Evolutionary conservation across 1,284 basidiomycete genomes (phyloP).

Genomic region (Dichomitus squalens): DNA sequence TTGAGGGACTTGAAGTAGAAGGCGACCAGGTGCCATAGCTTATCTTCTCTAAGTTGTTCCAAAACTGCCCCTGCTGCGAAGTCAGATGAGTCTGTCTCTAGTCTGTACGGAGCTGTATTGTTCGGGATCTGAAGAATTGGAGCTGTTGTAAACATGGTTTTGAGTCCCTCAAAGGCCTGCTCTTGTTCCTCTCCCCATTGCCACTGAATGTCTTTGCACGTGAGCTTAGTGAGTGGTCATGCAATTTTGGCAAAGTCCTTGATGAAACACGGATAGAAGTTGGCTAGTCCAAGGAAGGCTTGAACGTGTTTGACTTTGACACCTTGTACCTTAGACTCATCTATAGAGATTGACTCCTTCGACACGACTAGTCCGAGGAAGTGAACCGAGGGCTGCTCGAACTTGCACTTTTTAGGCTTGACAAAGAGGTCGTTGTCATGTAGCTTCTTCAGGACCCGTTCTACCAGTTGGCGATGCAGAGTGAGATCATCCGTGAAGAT

Average conservation of each 20-base stretch:
- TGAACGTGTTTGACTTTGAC: constrained; percentile 16
- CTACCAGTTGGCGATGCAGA: constrained; percentile 21
- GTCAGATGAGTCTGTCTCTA: constrained; percentile 1
- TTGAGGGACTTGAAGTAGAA: constrained; percentile 10
- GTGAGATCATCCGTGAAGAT: constrained; percentile 4
- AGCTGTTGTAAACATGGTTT: background rate
- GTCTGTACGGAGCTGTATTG: background rate
- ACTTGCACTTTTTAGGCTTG: constrained; percentile 41
- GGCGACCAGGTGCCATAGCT: constrained; percentile 8
- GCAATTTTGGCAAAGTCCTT: constrained; percentile 31
- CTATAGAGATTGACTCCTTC: constrained; percentile 3
- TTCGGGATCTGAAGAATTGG: background rate
- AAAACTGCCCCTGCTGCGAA: constrained; percentile 3
- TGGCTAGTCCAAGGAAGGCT: constrained; percentile 15
- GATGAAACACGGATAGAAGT: constrained; percentile 33
- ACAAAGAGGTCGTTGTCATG: constrained; percentile 30
- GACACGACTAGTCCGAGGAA: background rate
- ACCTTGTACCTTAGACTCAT: constrained; percentile 5
- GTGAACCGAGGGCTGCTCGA: constrained; percentile 31
- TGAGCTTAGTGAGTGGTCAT: constrained; percentile 27
- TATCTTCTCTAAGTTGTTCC: background rate
- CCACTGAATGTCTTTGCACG: constrained; percentile 19
- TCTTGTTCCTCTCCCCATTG: constrained; percentile 17
- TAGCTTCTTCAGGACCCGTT: constrained; percentile 34
- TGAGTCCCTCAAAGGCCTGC: constrained; percentile 1